These are phyloP conservation scores for Camellia lanceoleosa DNA, from an alignment of 148 eudicot genomes.

Conservation along the genomic window DNA sequence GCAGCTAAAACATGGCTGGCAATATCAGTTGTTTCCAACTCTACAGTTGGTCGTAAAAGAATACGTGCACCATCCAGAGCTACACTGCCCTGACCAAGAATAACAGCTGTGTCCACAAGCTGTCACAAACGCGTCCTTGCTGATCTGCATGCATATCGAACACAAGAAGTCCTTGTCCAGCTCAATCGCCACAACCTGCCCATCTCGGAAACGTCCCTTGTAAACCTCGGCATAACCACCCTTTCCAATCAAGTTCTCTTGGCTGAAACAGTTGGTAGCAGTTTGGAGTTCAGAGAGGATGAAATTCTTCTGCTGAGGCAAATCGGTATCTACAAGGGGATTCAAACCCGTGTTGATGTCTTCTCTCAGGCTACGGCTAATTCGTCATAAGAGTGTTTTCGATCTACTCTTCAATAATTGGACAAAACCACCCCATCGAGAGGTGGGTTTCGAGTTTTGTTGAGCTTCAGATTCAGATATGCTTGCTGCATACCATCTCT, in stretches of 20 bases:
- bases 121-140: too few relatives aligned
- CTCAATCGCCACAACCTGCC: conserved; percentile 69
- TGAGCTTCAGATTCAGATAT: conserved; percentile 44
- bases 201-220: conserved; percentile 55
- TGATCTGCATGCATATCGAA: too few relatives aligned
- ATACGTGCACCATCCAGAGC: too few relatives aligned
- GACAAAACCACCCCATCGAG: conserved; percentile 47
- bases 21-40: too few relatives aligned
- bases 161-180: too few relatives aligned
- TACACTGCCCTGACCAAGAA: too few relatives aligned
- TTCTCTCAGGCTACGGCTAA: conserved; percentile 62
- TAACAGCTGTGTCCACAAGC: too few relatives aligned
- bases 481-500: too few relatives aligned
- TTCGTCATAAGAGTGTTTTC: conserved; percentile 40
- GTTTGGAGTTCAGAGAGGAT: conserved; percentile 41
- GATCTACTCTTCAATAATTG: conserved; percentile 51
- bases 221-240: conserved; percentile 96
- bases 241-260: conserved; percentile 71
- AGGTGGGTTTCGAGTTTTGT: conserved; percentile 22
- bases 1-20: too few relatives aligned
- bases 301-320: conserved; percentile 54
- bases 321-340: conserved; percentile 25
- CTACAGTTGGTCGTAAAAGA: too few relatives aligned
- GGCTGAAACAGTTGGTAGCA: conserved; percentile 53
- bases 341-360: conserved; percentile 16